Evolutionary conservation across 2,329 filamentous ascomycete species (phyloP), one percentile per base, ranked within the genome.

Genomic region (Colletotrichum liaoningense): DNA sequence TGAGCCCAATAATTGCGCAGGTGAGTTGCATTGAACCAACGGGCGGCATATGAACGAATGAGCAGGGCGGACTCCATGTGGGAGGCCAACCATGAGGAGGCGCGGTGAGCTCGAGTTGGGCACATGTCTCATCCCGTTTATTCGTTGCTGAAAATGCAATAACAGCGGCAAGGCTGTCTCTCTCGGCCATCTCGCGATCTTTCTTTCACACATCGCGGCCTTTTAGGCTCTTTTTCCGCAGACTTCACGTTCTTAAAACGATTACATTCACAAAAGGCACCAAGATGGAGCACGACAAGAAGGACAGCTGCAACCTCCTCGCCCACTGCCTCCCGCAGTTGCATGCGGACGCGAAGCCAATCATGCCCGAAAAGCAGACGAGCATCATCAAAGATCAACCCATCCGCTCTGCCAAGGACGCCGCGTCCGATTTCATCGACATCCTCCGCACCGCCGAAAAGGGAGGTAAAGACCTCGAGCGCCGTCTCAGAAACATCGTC

Each of bases 361-460:
- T 7, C 3, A 24, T 19, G 26, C n/a, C 54, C 19, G 58, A 69
- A 16, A 58, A 69, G 16, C n/a, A 14, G 5, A 5, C 3, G n/a
- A 16, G 55, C 19, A 22, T 73, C 42, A 8, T 73, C 66, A 26
- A 33, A 19, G 38, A 60, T 1, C 42, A 72, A n/a, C 70, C 66
- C 1, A 5, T 64, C 7, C 52, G 33, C 2, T 59, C 66, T 12
- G 58, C 52, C 9, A 42, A 60, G 6, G 46, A 73, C 9, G 66
- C 54, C n/a, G 72, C 72, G 9, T 8, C 24, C 28, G 63, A 74
- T 5, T 72, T 74, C 42, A 2, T 74, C 46, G 33, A 63, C 54
- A 60, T 60, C 14, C 72, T 74, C 1, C 62, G 67, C 38, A 55
- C 52, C 3, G 68, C 72, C 26, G 58, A 72, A 63, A 64, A 70